These are phyloP conservation scores for Colletotrichum cereale DNA, from an alignment of 2,329 filamentous ascomycete genomes.

Conservation along the genomic window DNA sequence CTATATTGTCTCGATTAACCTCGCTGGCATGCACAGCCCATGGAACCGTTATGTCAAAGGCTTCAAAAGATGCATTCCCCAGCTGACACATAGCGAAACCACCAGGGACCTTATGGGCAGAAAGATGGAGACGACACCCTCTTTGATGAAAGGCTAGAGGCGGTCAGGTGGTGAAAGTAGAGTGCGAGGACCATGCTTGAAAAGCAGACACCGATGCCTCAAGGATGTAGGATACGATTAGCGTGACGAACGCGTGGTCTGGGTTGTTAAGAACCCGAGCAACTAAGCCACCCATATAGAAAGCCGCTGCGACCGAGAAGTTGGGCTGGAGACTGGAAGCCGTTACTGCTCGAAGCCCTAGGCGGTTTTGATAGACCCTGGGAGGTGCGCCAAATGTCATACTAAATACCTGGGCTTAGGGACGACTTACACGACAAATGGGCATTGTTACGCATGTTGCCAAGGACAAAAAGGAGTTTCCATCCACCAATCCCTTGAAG, in stretches of 20 bases:
- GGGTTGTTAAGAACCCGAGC: constrained; percentile 30
- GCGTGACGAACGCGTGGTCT: constrained; percentile 57
- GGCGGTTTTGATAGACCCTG: constrained; percentile 57
- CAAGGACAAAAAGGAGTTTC: constrained; percentile 65
- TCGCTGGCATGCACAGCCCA: constrained; percentile 57
- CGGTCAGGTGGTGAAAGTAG: constrained; percentile 76
- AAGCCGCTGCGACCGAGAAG: constrained; percentile 74
- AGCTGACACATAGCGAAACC: constrained; percentile 69
- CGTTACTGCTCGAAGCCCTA: constrained; percentile 69
- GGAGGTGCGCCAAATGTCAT: neutral
- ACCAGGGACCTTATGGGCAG: constrained; percentile 76
- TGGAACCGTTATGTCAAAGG: constrained; percentile 60
- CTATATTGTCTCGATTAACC: constrained; percentile 55
- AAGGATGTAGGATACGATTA: constrained; percentile 77
- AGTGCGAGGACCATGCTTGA: constrained; percentile 73
- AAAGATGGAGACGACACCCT: constrained; percentile 77
- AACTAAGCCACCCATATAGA: constrained; percentile 68
- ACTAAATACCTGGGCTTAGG: neutral
- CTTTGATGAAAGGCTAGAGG: constrained; percentile 76
- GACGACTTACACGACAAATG: constrained; percentile 64
- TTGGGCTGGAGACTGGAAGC: constrained; percentile 76
- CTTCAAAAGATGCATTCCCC: constrained; percentile 60
- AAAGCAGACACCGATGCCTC: constrained; percentile 72
- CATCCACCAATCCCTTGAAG: constrained; percentile 72
- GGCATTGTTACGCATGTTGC: constrained; percentile 67